These are phyloP conservation scores for Boletus huronensis DNA, from an alignment of 768 basidiomycete genomes.

Conservation along the genomic window DNA sequence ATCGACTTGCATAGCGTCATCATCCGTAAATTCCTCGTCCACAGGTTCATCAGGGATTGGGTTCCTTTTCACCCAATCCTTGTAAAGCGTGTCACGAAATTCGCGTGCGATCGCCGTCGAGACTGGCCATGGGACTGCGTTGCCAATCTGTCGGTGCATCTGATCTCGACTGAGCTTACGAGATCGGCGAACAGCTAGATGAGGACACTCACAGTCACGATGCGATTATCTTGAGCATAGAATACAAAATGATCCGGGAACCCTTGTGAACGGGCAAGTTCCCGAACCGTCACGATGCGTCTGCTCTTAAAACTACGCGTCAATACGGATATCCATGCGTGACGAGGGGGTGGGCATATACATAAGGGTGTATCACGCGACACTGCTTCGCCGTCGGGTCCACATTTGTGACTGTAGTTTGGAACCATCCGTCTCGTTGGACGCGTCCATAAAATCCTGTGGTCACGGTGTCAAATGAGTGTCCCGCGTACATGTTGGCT, in stretches of 20 bases:
- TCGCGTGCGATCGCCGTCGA: conserved; percentile 62
- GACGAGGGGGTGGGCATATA: conserved; percentile 37
- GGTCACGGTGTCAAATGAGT: not conserved
- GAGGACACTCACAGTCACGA: conserved; percentile 52
- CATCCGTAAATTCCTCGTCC: conserved; percentile 31
- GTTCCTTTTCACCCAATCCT: conserved; percentile 44
- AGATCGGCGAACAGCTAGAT: not conserved
- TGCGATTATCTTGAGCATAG: conserved; percentile 44
- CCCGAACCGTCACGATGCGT: conserved; percentile 70
- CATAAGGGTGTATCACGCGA: conserved; percentile 63
- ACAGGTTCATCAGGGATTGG: conserved; percentile 15
- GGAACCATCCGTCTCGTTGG: conserved; percentile 53
- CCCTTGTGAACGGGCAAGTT: conserved; percentile 77
- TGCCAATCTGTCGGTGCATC: conserved; percentile 82
- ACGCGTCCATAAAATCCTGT: conserved; percentile 61
- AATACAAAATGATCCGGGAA: conserved; percentile 77
- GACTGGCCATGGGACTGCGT: conserved; percentile 71
- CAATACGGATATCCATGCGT: not conserved
- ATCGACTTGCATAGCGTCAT: conserved; percentile 33
- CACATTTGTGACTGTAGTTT: conserved; percentile 75
- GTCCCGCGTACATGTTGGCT: not conserved
- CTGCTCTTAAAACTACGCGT: conserved; percentile 44
- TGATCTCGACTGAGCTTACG: conserved; percentile 25
- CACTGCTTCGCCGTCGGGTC: conserved; percentile 78
- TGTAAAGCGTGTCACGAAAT: conserved; percentile 48